Evolutionary conservation across 2,329 filamentous ascomycete genomes (phyloP), one percentile per base, ranked within the genome.

Genomic region (Mycocentrospora acerina): DNA sequence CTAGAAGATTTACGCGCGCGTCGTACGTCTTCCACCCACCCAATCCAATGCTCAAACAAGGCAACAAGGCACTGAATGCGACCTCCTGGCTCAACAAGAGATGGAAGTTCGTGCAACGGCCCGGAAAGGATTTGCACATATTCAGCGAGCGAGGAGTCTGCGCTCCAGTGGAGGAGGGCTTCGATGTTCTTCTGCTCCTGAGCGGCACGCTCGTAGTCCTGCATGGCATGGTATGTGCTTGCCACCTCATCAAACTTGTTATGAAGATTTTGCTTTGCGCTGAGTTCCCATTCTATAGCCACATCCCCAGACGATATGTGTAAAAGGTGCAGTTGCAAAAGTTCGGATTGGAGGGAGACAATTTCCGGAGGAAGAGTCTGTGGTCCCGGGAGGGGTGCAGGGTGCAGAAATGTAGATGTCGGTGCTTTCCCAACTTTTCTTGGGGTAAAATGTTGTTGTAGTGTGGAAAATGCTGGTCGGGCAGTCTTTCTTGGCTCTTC

Each of bases 381-480:
- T 19, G 32, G 35, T 3, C 43, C 35, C n/a, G 50, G 37, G 14
- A 47, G 50, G 24, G 56, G 46, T 4, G 51, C 50, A n/a, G 66
- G 59, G 32, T 66, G 56, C 14, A 68, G 46, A 24, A 67, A 67
- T 2, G 57, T 55, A 8, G 64, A 57, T 2, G 62, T 67, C 13
- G 63, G 57, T 32, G 64, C 61, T 51, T 67, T 67, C 16, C 48
- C 47, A 11, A 48, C 39, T 33, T 69, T 69, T 13, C 58, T 61
- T 24, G 67, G 67, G 4, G 66, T 67, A 28, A 66, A 70, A 44
- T 68, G 66, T 39, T 69, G 67, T 41, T 70, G 67, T 19, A 68
- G 38, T 1, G 64, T 70, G 12, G 55, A 60, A 35, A 70, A 70
- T 2, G 61, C 61, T 24, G 66, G 66, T 15, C 60, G 55, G 24